Evolutionary conservation across 2,329 filamentous ascomycete species (phyloP), one percentile per base, ranked within the genome.

Genomic region (Keithomyces neogunnii): DNA sequence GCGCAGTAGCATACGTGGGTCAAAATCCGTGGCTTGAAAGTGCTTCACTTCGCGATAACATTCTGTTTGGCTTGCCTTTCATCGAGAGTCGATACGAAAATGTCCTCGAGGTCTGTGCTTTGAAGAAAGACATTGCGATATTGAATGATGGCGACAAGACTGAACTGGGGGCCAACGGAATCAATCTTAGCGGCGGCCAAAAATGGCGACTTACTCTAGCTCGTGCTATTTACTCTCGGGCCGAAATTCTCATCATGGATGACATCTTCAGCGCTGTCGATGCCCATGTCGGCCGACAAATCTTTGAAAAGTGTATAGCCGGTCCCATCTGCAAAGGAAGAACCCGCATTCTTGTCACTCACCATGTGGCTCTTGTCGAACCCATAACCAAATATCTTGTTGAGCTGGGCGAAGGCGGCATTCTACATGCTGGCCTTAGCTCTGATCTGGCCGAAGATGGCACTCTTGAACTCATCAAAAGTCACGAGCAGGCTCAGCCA

Each of bases 1-100:
- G 77, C 3, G 78, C 85, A 2, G 77, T 90, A 46, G 88, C 88
- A 0, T 92, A 84, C 58, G 85, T 91, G 35, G 81, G 85, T 1
- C 87, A 91, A 62, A 89, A 86, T 6, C 88, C 88, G 0, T 93
- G 88, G 88, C 88, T 93, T 47, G 88, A 92, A 62, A 92, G 91
- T 59, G 86, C 85, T 1, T 86, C 82, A 5, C 83, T 95, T 55
- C 82, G 78, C 51, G 83, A 89, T 44, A 95, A 93, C 58, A 86
- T 93, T 48, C 66, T 89, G 0, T 93, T 92, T 55, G 87, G 87
- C 0, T 70, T 91, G 2, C 87, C 87, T 0, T 78, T 77, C 32
- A 79, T 89, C 50, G 71, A 82, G 52, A 71, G 76, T n/a, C 80
- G 89, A 39, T 93, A 92, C 62, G 70, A 74, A 1, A 80, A 83